These are phyloP conservation scores for Filobasidium wieringae DNA, from an alignment of 768 basidiomycete species.

Conservation along the genomic window DNA sequence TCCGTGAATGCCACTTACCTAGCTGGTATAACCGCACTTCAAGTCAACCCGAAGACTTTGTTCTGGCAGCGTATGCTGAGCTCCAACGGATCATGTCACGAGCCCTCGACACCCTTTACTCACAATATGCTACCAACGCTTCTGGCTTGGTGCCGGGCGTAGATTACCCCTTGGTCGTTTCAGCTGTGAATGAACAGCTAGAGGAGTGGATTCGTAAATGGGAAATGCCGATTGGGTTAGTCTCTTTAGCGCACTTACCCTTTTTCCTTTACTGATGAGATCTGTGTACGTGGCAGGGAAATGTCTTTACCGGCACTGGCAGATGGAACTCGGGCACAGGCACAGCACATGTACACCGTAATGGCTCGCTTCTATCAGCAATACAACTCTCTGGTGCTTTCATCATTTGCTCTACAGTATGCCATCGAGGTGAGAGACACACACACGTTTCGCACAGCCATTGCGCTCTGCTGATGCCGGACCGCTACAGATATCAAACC, in stretches of 20 bases:
- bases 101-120: conserved; percentile 80
- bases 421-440: conserved; percentile 56
- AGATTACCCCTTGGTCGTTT: conserved; percentile 49
- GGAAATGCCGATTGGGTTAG: background rate
- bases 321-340: background rate
- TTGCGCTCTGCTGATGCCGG: background rate
- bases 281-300: background rate
- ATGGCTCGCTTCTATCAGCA: conserved; percentile 66
- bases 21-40: conserved; percentile 57
- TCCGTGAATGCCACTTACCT: conserved; percentile 55
- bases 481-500: background rate
- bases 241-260: background rate
- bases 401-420: conserved; percentile 93
- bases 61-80: conserved; percentile 69
- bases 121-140: conserved; percentile 57
- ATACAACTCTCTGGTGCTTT: conserved; percentile 69
- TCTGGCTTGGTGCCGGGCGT: conserved; percentile 64
- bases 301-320: background rate
- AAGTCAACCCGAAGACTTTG: conserved; percentile 12
- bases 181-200: conserved; percentile 9
- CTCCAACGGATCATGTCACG: conserved; percentile 80
- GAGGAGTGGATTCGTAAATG: conserved; percentile 11
- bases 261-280: background rate
- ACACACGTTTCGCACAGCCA: background rate
- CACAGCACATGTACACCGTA: conserved; percentile 36